Evolutionary conservation across 192 early-diverging fungal genomes (phyloP).

Genomic region (Linnemannia elongata): DNA sequence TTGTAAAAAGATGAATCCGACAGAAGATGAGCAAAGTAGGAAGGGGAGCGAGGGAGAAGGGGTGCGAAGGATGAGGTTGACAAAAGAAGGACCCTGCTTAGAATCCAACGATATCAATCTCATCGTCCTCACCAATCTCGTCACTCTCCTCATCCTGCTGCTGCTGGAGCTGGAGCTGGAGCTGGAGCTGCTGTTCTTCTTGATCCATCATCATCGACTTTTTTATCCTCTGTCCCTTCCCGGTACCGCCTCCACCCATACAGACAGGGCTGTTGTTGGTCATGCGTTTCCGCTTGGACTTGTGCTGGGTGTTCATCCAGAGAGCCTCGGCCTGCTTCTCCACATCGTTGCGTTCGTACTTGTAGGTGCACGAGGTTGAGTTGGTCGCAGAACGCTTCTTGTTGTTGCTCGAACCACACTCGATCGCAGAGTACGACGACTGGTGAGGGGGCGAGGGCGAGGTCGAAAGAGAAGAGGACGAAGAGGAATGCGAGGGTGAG

Average conservation of each 20-base stretch:
- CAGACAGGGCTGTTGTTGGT: constrained; percentile 21
- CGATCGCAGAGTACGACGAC: constrained; percentile 24
- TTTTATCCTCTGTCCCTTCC: constrained; percentile 44
- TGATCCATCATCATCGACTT: constrained; percentile 16
- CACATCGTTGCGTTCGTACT: constrained; percentile 25
- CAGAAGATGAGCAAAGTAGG: not conserved
- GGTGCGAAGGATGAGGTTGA: not conserved
- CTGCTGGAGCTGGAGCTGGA: not conserved
- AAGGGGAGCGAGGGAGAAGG: not conserved
- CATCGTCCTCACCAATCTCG: constrained; percentile 39
- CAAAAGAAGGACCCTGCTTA: not conserved
- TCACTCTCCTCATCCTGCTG: constrained; percentile 10
- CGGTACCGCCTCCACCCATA: constrained; percentile 47
- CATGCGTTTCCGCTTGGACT: constrained; percentile 46
- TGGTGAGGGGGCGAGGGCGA: constrained; percentile 51
- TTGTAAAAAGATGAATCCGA: constrained; percentile 5
- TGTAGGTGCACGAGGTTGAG: constrained; percentile 18
- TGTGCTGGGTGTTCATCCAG: constrained; percentile 28
- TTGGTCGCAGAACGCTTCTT: constrained; percentile 30
- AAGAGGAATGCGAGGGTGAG: constrained; percentile 26
- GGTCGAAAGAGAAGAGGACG: constrained; percentile 10
- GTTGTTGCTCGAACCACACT: constrained; percentile 14
- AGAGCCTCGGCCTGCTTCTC: constrained; percentile 34
- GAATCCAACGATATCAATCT: constrained; percentile 30
- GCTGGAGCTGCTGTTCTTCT: constrained; percentile 11